A percentile compares a stretch with the other conserved stretches of the same genome.
Evolutionary conservation across 495 filamentous ascomycete species (phyloP).

Genomic region (Hypomontagnella submonticulosa): DNA sequence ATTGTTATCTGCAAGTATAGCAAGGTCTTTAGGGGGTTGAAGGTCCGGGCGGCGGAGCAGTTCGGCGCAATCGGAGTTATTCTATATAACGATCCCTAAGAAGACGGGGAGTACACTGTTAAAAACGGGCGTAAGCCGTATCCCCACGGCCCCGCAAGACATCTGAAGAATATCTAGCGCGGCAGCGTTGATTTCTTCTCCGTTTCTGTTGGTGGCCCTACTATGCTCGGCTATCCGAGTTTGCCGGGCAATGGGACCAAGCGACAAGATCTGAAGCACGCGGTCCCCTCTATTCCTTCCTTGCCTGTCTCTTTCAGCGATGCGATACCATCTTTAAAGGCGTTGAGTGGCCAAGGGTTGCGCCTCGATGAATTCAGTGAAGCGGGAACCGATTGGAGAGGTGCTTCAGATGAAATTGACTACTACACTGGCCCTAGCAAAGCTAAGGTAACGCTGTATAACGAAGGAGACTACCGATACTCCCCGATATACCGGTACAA

Average conservation of each 20-base stretch:
- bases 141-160: slow-evolving; percentile 79
- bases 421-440: slow-evolving; percentile 81
- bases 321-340: slow-evolving; percentile 76
- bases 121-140: slow-evolving; percentile 77
- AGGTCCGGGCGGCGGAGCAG: slow-evolving; percentile 82
- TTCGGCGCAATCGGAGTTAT: slow-evolving; percentile 80
- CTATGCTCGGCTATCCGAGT: slow-evolving; percentile 80
- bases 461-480: slow-evolving; percentile 73
- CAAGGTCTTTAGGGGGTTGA: slow-evolving; percentile 78
- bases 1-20: slow-evolving; percentile 84
- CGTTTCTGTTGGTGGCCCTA: slow-evolving; percentile 61
- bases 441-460: slow-evolving; percentile 71
- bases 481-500: slow-evolving; percentile 82
- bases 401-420: slow-evolving; percentile 71
- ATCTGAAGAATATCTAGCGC: slow-evolving; percentile 81
- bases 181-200: slow-evolving; percentile 81
- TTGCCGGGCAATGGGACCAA: slow-evolving; percentile 77
- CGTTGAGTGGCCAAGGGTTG: slow-evolving; percentile 77
- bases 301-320: slow-evolving; percentile 83
- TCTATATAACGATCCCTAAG: slow-evolving; percentile 81
- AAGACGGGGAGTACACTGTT: slow-evolving; percentile 79
- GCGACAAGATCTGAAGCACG: slow-evolving; percentile 67
- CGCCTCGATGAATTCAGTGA: slow-evolving; percentile 8
- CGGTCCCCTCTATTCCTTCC: slow-evolving; percentile 81
- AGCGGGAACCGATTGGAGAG: slow-evolving; percentile 59